Evolutionary conservation across 495 filamentous ascomycete species (phyloP).

Genomic region (Penicillium cinerascens): DNA sequence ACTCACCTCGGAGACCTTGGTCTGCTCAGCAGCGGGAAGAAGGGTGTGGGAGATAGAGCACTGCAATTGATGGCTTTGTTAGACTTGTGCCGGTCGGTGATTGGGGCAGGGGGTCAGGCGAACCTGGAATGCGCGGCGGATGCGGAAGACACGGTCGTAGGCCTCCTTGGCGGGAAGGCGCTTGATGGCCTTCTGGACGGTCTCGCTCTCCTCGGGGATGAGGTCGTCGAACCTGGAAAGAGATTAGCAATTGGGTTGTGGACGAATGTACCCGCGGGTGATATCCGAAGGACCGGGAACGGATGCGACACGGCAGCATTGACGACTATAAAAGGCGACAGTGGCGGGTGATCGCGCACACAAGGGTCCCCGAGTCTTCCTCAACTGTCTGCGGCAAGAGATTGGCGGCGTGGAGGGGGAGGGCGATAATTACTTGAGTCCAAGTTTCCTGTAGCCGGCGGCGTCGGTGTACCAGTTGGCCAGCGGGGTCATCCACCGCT

Average conservation of each 20-base stretch:
- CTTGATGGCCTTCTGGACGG: slow-evolving; percentile 80
- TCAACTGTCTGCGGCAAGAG: slow-evolving; percentile 9
- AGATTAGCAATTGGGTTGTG: slow-evolving; percentile 12
- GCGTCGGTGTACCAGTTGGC: slow-evolving; percentile 80
- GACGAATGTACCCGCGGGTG: slow-evolving; percentile 4
- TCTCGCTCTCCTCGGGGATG: slow-evolving; percentile 84
- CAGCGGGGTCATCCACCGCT: slow-evolving; percentile 69
- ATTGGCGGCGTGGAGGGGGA: slow-evolving; percentile 10
- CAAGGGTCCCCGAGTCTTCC: not conserved
- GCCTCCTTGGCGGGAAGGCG: slow-evolving; percentile 84
- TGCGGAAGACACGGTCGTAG: slow-evolving; percentile 95
- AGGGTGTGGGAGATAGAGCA: slow-evolving; percentile 82
- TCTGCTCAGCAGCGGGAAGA: slow-evolving; percentile 79
- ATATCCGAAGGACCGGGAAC: slow-evolving; percentile 21
- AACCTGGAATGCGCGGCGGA: slow-evolving; percentile 93
- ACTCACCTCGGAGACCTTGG: slow-evolving; percentile 67
- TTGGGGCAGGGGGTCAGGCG: slow-evolving; percentile 10
- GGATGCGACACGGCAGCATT: slow-evolving; percentile 12
- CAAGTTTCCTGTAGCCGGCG: slow-evolving; percentile 88
- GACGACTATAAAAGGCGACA: not conserved
- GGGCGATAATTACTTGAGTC: slow-evolving; percentile 65
- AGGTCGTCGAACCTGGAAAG: slow-evolving; percentile 78
- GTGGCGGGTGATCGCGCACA: not conserved
- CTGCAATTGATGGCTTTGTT: slow-evolving; percentile 41
- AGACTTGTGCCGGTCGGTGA: slow-evolving; percentile 12